Percentiles rank a stretch among this genome's conserved stretches.
These are phyloP conservation scores for Geotrichum bryndzae DNA, from an alignment of 1,139 yeast species.

Conservation along the genomic window DNA sequence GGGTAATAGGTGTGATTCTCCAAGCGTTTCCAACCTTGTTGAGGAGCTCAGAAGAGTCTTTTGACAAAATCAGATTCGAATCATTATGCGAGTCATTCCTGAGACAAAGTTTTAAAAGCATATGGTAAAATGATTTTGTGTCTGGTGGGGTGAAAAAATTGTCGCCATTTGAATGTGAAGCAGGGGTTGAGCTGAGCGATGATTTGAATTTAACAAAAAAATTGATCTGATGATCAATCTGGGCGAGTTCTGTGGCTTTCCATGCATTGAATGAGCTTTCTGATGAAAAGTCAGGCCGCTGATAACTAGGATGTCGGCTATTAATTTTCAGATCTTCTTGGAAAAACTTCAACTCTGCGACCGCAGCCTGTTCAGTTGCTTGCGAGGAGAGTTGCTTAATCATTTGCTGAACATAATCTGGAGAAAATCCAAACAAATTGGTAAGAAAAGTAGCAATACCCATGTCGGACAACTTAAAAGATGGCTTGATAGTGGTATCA, in stretches of 20 bases:
- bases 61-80: conserved; percentile 31
- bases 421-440: conserved; percentile 24
- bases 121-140: conserved; percentile 40
- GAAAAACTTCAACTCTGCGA: conserved; percentile 43
- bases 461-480: conserved; percentile 30
- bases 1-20: conserved; percentile 52
- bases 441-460: conserved; percentile 25
- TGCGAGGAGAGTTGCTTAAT: conserved; percentile 34
- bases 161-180: not conserved
- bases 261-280: conserved; percentile 44
- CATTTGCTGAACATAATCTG: conserved; percentile 28
- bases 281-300: conserved; percentile 42
- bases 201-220: conserved; percentile 15
- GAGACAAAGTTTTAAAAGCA: conserved; percentile 29
- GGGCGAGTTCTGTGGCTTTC: conserved; percentile 45
- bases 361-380: conserved; percentile 42
- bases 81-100: conserved; percentile 33
- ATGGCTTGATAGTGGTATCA: conserved; percentile 20
- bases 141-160: conserved; percentile 30
- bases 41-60: conserved; percentile 42
- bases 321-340: conserved; percentile 41
- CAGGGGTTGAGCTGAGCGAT: conserved; percentile 8
- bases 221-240: conserved; percentile 37
- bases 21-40: conserved; percentile 50
- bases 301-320: conserved; percentile 37